Evolutionary conservation across 768 basidiomycete genomes (phyloP).

Genomic region (Lactarius sanguifluus): DNA sequence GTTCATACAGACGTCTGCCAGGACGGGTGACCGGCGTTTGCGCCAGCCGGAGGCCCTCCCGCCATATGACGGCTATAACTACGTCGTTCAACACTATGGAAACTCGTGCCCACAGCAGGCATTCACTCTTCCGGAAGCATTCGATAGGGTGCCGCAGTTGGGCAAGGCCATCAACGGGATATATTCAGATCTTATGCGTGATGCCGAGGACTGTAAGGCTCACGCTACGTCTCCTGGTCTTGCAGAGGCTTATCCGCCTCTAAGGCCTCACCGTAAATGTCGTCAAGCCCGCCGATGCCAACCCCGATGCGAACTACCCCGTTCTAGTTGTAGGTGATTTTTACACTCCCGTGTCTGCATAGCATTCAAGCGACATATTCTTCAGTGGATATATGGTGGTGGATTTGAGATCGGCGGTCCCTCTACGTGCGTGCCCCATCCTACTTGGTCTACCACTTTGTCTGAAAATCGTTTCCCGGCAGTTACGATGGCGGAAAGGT

Average conservation of each 20-base stretch:
- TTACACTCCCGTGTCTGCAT: not conserved
- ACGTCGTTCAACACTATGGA: slow-evolving; percentile 27
- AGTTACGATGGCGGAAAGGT: slow-evolving; percentile 31
- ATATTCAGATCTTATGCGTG: slow-evolving; percentile 8
- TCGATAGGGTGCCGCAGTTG: not conserved
- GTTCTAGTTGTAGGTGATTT: slow-evolving; percentile 32
- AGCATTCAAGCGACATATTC: not conserved
- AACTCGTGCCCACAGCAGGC: slow-evolving; percentile 34
- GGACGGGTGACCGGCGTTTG: slow-evolving; percentile 41
- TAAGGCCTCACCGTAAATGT: slow-evolving; percentile 34
- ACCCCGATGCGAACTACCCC: slow-evolving; percentile 23
- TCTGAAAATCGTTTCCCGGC: not conserved
- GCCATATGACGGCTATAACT: slow-evolving; percentile 26
- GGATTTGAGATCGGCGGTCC: slow-evolving; percentile 22
- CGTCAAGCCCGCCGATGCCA: slow-evolving; percentile 26
- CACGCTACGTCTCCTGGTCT: not conserved
- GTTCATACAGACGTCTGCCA: slow-evolving; percentile 17
- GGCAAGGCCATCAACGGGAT: not conserved
- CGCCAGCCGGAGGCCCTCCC: slow-evolving; percentile 33
- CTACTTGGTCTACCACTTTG: not conserved
- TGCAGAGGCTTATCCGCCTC: not conserved
- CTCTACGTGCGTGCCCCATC: slow-evolving; percentile 7
- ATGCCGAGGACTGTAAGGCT: slow-evolving; percentile 32
- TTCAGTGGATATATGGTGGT: slow-evolving; percentile 34
- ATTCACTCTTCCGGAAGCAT: slow-evolving; percentile 15